These are phyloP conservation scores for Ceriops zippeliana DNA, from an alignment of 345 rosid species.

Conservation along the genomic window DNA sequence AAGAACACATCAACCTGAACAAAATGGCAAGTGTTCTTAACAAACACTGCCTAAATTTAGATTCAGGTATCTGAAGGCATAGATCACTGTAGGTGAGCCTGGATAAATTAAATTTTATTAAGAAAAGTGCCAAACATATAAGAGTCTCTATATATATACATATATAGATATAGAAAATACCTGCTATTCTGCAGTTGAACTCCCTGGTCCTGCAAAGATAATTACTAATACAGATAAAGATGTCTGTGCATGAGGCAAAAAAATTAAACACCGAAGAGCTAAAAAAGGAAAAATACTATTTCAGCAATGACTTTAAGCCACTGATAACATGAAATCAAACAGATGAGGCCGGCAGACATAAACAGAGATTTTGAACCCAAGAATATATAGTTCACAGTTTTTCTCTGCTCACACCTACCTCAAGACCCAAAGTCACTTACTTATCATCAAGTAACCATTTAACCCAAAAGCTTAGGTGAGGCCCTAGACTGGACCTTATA, in stretches of 20 bases:
- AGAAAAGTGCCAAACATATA: constrained; percentile 16
- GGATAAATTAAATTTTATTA: constrained; percentile 30
- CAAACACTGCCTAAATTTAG: constrained; percentile 88
- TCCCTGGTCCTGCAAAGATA: constrained; percentile 67
- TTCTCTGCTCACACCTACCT: not conserved
- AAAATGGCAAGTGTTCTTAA: constrained; percentile 79
- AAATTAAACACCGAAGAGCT: constrained; percentile 1
- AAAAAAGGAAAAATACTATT: not conserved
- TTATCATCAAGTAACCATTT: too few species aligned
- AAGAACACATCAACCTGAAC: constrained; percentile 82
- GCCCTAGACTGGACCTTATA: too few species aligned
- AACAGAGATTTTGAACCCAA: not conserved
- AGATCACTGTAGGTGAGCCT: constrained; percentile 99
- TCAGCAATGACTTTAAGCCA: too few species aligned
- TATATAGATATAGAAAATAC: constrained; percentile 27
- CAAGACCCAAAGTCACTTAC: not conserved
- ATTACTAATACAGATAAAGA: constrained; percentile 12
- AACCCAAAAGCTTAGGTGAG: too few species aligned
- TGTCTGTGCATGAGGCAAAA: not conserved
- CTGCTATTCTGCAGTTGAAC: constrained; percentile 59
- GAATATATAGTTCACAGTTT: not conserved
- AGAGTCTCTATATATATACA: not conserved
- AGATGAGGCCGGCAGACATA: not conserved
- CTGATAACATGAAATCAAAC: too few species aligned
- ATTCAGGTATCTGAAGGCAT: constrained; percentile 89